These are phyloP conservation scores for Naumovozyma baii DNA, from an alignment of 805 yeast genomes.

Conservation along the genomic window DNA sequence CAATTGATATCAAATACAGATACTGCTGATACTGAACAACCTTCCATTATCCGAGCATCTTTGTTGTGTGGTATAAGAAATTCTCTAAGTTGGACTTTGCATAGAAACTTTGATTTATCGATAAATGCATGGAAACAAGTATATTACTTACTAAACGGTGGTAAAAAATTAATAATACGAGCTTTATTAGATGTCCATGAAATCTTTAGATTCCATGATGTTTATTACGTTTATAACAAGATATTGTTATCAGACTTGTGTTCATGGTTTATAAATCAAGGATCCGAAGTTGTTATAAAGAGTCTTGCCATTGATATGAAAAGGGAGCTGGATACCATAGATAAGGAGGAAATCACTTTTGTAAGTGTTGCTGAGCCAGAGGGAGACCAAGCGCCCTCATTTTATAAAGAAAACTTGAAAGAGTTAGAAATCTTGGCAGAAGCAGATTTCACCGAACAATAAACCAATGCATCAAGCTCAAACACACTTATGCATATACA, in stretches of 20 bases:
- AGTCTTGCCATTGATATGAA: constrained; percentile 56
- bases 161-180: constrained; percentile 56
- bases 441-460: too few species aligned
- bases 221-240: constrained; percentile 74
- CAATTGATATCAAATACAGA: constrained; percentile 34
- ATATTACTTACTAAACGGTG: constrained; percentile 51
- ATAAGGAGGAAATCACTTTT: background rate
- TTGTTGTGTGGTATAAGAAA: constrained; percentile 59
- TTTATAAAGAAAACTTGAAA: constrained; percentile 37
- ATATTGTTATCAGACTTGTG: constrained; percentile 69
- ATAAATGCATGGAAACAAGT: constrained; percentile 68
- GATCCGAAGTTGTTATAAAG: constrained; percentile 50
- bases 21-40: constrained; percentile 5
- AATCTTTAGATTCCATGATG: constrained; percentile 71
- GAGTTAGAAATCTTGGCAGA: constrained; percentile 57
- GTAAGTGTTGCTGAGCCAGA: background rate
- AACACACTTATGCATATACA: too few species aligned
- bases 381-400: constrained; percentile 26
- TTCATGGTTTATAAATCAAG: constrained; percentile 56
- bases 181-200: constrained; percentile 54
- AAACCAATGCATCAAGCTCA: too few species aligned
- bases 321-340: constrained; percentile 32
- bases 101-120: constrained; percentile 56
- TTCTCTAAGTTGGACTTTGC: constrained; percentile 70
- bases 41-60: constrained; percentile 38